These are phyloP conservation scores for Geotrichum bryndzae DNA, from an alignment of 1,139 yeast genomes.

Conservation along the genomic window DNA sequence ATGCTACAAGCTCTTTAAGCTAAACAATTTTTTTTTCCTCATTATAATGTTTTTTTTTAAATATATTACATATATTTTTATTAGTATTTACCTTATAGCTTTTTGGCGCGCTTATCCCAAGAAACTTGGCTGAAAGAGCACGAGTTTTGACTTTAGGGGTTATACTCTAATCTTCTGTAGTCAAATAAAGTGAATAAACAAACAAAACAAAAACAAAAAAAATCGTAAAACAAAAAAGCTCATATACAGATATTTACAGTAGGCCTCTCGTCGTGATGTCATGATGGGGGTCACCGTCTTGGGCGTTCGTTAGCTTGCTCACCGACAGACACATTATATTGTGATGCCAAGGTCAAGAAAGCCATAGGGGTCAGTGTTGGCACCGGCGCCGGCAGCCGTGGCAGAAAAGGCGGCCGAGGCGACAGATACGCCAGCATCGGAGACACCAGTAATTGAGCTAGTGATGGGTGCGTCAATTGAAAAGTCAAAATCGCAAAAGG, in stretches of 20 bases:
- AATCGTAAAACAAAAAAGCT: not conserved
- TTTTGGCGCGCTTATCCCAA: not conserved
- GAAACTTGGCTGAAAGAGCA: not conserved
- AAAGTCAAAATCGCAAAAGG: slow-evolving; percentile 13
- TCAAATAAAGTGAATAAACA: not conserved
- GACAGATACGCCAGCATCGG: not conserved
- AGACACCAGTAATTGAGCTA: not conserved
- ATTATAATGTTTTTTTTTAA: too few species aligned
- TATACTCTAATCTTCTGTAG: not conserved
- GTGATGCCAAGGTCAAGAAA: slow-evolving; percentile 14
- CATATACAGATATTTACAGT: not conserved
- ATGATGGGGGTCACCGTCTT: not conserved
- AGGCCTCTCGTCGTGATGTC: not conserved
- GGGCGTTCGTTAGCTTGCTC: not conserved
- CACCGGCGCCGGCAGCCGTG: not conserved
- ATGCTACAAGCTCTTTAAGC: too few species aligned
- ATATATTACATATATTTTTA: not conserved
- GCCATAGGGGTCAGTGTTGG: slow-evolving; percentile 10
- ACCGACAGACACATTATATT: not conserved
- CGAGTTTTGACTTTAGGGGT: not conserved
- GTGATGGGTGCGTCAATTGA: slow-evolving; percentile 7
- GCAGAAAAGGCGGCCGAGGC: not conserved
- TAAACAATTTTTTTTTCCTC: too few species aligned
- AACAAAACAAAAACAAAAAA: not conserved
- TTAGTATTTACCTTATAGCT: not conserved